Evolutionary conservation across 1,139 yeast genomes (phyloP).

Genomic region (Lodderomyces elongisporus): DNA sequence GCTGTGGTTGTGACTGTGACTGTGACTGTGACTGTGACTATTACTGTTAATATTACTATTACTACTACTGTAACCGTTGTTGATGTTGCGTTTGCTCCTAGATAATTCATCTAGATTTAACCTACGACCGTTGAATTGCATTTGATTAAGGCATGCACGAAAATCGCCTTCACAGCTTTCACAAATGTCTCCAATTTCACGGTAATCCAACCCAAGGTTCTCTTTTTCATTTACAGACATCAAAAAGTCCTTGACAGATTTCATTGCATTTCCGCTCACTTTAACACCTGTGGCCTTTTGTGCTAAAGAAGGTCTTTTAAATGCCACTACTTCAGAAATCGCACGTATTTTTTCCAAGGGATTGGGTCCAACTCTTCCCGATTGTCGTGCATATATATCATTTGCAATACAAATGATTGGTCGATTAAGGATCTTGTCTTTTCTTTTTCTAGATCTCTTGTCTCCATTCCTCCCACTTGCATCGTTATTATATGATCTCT

Average conservation of each 20-base stretch:
- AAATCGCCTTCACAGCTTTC: conserved; percentile 78
- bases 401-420: conserved; percentile 94
- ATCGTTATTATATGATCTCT: conserved; percentile 3
- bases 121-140: conserved; percentile 58
- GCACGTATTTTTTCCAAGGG: conserved; percentile 71
- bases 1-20: conserved; percentile 1
- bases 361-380: conserved; percentile 27
- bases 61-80: too few relatives aligned
- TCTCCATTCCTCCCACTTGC: background rate
- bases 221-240: conserved; percentile 31
- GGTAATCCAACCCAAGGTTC: conserved; percentile 28
- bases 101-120: conserved; percentile 13
- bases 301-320: conserved; percentile 52
- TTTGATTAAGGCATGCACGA: conserved; percentile 75
- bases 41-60: too few relatives aligned
- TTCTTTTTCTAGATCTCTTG: conserved; percentile 20
- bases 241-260: conserved; percentile 38
- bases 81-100: too few relatives aligned
- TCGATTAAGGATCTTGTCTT: conserved; percentile 49
- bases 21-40: too few relatives aligned
- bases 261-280: conserved; percentile 32
- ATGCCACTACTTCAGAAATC: conserved; percentile 63
- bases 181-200: conserved; percentile 48
- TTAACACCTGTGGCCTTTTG: conserved; percentile 32
- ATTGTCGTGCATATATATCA: conserved; percentile 60